Conservation (phyloP, 139 green algal genomes). For the Gonium pectorale region DNA sequence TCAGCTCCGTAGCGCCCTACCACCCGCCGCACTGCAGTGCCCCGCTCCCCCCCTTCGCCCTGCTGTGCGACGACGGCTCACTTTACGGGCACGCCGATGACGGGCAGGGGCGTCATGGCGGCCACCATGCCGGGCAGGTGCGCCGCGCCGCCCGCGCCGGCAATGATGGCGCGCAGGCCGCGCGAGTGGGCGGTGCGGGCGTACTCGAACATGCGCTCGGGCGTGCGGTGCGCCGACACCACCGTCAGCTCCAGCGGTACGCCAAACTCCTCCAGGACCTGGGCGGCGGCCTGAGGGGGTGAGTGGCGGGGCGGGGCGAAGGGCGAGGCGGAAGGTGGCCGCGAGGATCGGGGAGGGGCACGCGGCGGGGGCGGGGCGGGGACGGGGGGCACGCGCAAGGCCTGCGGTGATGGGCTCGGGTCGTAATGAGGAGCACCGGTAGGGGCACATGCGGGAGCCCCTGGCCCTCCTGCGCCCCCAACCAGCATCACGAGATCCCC, state of each 20-base stretch:
- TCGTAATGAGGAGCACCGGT: no score
- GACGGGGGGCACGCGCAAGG: no score
- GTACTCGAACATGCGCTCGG: constrained; percentile 95
- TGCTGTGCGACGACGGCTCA: no score
- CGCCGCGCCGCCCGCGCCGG: constrained; percentile 93
- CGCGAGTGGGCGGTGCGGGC: constrained; percentile 76
- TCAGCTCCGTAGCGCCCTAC: no score
- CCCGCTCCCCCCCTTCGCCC: background rate
- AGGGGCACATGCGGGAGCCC: no score
- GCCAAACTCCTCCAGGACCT: constrained; percentile 84
- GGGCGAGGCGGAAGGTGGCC: background rate
- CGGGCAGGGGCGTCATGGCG: constrained; percentile 94
- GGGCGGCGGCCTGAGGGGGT: background rate
- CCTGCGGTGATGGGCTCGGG: no score
- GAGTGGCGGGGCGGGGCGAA: background rate
- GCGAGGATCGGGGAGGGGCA: background rate
- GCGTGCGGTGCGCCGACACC: constrained; percentile 96
- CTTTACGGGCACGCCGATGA: constrained; percentile 95
- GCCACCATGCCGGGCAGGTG: constrained; percentile 98
- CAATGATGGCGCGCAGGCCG: constrained; percentile 93
- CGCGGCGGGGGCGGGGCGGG: no score
- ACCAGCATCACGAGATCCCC: no score
- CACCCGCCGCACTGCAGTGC: no score
- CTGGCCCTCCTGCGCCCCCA: no score
- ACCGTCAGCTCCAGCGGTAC: constrained; percentile 87